Percentiles rank a stretch among this genome's conserved stretches.
Evolutionary conservation across 2,329 filamentous ascomycete species (phyloP).

Genomic region (Hypoxylon sp.): DNA sequence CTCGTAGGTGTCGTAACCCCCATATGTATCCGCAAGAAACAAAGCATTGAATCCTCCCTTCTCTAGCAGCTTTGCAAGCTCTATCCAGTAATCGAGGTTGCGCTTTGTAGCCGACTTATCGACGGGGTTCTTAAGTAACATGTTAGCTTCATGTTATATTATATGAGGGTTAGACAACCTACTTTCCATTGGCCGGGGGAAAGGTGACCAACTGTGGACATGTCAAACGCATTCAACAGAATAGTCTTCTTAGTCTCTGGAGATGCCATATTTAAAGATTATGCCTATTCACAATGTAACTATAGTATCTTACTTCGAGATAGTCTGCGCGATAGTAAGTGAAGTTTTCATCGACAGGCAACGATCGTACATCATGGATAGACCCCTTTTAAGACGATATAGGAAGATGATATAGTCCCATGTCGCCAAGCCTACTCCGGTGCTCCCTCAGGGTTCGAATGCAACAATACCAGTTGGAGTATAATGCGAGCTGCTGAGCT

Average conservation of each 20-base stretch:
- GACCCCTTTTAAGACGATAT: conserved; percentile 9
- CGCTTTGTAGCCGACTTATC: conserved; percentile 72
- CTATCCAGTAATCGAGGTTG: conserved; percentile 71
- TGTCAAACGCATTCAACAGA: conserved; percentile 73
- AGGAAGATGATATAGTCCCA: conserved; percentile 5
- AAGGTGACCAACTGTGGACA: conserved; percentile 73
- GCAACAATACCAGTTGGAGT: conserved; percentile 14
- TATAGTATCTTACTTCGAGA: conserved; percentile 23
- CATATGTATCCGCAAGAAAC: conserved; percentile 75
- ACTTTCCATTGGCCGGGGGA: conserved; percentile 76
- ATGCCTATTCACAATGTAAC: neutral
- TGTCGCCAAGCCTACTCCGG: conserved; percentile 21
- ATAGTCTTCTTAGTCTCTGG: conserved; percentile 63
- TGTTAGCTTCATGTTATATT: conserved; percentile 9
- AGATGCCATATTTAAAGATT: conserved; percentile 28
- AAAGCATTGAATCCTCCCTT: conserved; percentile 72
- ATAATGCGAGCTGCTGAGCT: conserved; percentile 20
- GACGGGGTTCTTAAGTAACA: conserved; percentile 62
- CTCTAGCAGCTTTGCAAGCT: conserved; percentile 72
- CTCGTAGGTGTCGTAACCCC: conserved; percentile 72
- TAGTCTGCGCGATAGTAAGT: neutral
- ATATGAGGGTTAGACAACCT: conserved; percentile 18
- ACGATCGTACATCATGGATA: conserved; percentile 7
- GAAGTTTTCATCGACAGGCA: conserved; percentile 9
- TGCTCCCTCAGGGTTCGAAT: conserved; percentile 16